These are phyloP conservation scores for Aspergillus latus DNA, from an alignment of 2,329 filamentous ascomycete species.

Conservation along the genomic window DNA sequence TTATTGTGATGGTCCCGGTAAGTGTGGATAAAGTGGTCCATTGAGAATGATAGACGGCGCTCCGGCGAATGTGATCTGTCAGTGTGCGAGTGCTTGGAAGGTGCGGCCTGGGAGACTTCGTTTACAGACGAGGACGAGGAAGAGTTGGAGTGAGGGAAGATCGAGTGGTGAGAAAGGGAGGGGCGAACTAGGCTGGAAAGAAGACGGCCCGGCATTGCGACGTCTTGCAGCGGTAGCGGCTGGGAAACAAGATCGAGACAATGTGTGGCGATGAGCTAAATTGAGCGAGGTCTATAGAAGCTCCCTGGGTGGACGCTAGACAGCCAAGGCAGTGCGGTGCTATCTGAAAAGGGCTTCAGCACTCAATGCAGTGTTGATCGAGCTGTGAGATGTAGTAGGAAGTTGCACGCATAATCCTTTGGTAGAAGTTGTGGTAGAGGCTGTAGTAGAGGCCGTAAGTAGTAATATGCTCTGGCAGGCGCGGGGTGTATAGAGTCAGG, in stretches of 20 bases:
- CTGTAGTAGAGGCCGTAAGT: too few species aligned
- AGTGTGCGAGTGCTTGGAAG: constrained; percentile 25
- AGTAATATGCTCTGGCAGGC: constrained; percentile 6
- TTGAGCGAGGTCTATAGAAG: background rate
- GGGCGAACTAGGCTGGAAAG: constrained; percentile 42
- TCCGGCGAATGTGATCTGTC: constrained; percentile 39
- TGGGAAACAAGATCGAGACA: background rate
- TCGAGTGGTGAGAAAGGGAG: constrained; percentile 31
- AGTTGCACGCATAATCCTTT: constrained; percentile 24
- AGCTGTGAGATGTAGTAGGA: constrained; percentile 21
- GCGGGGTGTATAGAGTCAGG: constrained; percentile 5
- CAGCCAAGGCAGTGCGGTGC: background rate
- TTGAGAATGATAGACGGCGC: constrained; percentile 43
- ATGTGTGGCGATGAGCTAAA: background rate
- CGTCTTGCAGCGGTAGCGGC: background rate
- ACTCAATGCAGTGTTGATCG: constrained; percentile 27
- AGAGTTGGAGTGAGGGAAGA: constrained; percentile 34
- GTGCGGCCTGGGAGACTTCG: constrained; percentile 27
- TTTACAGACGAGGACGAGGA: constrained; percentile 41
- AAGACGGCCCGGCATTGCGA: constrained; percentile 43
- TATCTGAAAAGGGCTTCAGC: constrained; percentile 16
- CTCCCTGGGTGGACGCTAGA: background rate
- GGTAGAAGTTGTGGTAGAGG: background rate
- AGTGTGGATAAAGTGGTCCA: constrained; percentile 47
- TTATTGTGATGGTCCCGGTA: constrained; percentile 42